phyloP scores from a whole-genome alignment of 352 stramenopile genomes.

The Phytophthora pinifolia region DNA sequence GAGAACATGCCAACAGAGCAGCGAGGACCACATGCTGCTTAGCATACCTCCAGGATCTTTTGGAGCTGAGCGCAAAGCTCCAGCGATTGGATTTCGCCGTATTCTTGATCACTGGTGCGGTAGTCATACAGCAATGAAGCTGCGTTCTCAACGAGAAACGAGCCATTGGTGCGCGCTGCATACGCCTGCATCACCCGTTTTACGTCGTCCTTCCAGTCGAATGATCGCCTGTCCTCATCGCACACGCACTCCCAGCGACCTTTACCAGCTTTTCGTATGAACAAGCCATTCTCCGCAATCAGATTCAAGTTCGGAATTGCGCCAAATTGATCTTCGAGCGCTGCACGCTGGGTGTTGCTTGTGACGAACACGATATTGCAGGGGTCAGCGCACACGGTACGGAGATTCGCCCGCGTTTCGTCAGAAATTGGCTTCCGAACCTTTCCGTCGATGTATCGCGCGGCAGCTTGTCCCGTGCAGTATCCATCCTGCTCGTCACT shows the following conservation, averaged over 20 bases:
- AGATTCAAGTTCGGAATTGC: slow-evolving; percentile 54
- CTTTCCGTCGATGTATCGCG: slow-evolving; percentile 65
- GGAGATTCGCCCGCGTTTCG: slow-evolving; percentile 55
- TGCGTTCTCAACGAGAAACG: slow-evolving; percentile 97
- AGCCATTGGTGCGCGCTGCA: slow-evolving; percentile 95
- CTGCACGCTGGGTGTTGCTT: slow-evolving; percentile 56
- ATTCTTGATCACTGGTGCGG: slow-evolving; percentile 97
- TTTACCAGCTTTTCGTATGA: slow-evolving; percentile 43
- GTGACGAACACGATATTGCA: slow-evolving; percentile 71
- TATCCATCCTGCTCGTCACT: slow-evolving; percentile 12
- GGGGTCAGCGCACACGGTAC: slow-evolving; percentile 53
- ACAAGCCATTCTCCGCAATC: slow-evolving; percentile 71
- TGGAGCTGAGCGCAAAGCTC: slow-evolving; percentile 92
- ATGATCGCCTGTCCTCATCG: slow-evolving; percentile 46
- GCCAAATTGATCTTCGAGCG: slow-evolving; percentile 62
- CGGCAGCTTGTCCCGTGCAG: slow-evolving; percentile 25
- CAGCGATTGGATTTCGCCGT: slow-evolving; percentile 97
- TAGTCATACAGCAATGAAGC: slow-evolving; percentile 98
- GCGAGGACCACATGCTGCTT: background rate
- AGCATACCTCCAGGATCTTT: slow-evolving; percentile 88
- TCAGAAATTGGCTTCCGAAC: slow-evolving; percentile 63
- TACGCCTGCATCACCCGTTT: slow-evolving; percentile 97
- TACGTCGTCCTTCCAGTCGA: slow-evolving; percentile 95
- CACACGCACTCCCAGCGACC: slow-evolving; percentile 64
- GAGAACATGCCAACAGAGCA: background rate